Base-by-base conservation (phyloP, 192 early-diverging fungal species). In the Coemansia sp. region DNA sequence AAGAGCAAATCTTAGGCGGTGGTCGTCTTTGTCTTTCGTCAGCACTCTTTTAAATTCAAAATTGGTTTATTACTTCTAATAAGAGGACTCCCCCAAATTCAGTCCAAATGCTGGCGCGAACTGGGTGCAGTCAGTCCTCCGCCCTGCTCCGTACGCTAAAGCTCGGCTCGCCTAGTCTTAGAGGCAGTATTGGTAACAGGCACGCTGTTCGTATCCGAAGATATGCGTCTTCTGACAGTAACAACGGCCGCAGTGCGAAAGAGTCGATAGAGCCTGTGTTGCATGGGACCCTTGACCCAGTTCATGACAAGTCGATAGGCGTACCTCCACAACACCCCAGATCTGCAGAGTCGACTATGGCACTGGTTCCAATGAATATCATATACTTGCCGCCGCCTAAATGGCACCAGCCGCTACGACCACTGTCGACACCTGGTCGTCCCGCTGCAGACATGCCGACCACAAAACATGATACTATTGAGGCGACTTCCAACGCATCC, bases 381-480 rank as follows among this genome's bases (percentile, higher is more conserved):
- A 83, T 83, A 0, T 83, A 83, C 34, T 20, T 83, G 63, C 75
- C 75, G 34, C 80, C 80, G 33, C 80, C 80, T 3, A 24, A 65
- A 24, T 83, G 80, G 80, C 80, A 83, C 70, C 38, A 60, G 66
- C 80, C 80, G 50, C 47, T 78, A 22, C 33, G 44, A 33, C 68
- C 62, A 7, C 41, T 62, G 16, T 33, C 27, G 7, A 50, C n/a
- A 10, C 49, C 49, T 22, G 57, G 57, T 7, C 9, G 15, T 5
- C 16, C 31, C 29, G n/a, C 47, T n/a, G 22, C 57, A 39, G 41
- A 33, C 2, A 46, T 16, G 4, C 33, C 62, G 9, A 43, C 31
- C 55, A 10, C 60, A 4, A 22, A 6, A 41, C 34, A 0, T 13
- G 33, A 22, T 22, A 61, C 60, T 3, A 22, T 34, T 62, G 44